Base-by-base conservation (phyloP, 2,329 filamentous ascomycete species). In the Sarocladium brachiariae region DNA sequence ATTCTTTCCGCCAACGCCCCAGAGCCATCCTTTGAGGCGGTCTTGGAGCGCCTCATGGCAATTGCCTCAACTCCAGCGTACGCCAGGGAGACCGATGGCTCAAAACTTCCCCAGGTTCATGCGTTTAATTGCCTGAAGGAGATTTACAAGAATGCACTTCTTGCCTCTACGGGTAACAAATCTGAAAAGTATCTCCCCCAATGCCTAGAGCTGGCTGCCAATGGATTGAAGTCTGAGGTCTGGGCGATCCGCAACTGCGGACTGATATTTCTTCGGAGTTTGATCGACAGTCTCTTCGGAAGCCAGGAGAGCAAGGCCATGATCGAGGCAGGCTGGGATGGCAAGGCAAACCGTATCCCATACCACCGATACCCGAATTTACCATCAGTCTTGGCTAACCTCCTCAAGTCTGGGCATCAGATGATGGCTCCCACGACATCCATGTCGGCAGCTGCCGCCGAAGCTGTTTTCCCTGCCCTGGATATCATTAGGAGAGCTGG, bases 201-300 rank as follows among this genome's bases (percentile, higher is more conserved):
- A 25, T 85, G 85, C 30, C 74, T 99, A 3, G 79, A 84, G 54
- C 75, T 97, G n/a, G 90, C 91, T 2, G 87, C 88, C 10, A 78
- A 79, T 52, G 89, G 86, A 49, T 75, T 99, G 14, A 85, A 82
- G 39, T 93, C 89, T 0, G 78, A 87, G 53, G 81, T 93, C 19
- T 99, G 93, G 93, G 89, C 91, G 0, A 90, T 99, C 51, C 84
- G 91, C 1, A 99, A 99, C 64, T 96, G 90, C 57, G 90, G 90
- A 2, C 70, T 97, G 30, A 86, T 97, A 69, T 80, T 99, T 6
- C 83, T 97, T 56, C 83, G 92, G 50, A 89, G 89, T 54, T 74
- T 96, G 4, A 87, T 95, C 49, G 88, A 93, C 62, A 79, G 80
- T 55, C 71, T 95, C 1, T 81, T 93, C 24, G 87, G 88, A 14